Evolutionary conservation across 257 asterid genomes (phyloP).

Genomic region (Jasminum sambac): DNA sequence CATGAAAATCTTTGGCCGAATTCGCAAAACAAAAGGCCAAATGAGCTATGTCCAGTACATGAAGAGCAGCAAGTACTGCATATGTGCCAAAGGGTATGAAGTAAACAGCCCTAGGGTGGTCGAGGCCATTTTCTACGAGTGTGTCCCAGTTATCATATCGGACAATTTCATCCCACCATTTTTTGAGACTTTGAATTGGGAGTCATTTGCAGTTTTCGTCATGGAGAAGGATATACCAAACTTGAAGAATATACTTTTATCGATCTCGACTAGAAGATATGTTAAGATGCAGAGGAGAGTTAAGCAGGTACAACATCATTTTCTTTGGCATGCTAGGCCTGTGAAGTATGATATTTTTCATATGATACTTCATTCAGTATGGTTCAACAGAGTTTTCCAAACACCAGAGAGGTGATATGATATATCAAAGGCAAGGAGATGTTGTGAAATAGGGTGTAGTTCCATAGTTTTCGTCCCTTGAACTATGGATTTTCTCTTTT

Average conservation of each 20-base stretch:
- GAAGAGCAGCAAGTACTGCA: conserved; percentile 95
- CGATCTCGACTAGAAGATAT: conserved; percentile 60
- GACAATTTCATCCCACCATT: conserved; percentile 88
- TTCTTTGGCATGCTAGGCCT: conserved; percentile 86
- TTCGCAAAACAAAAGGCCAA: conserved; percentile 45
- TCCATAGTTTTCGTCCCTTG: conserved; percentile 9
- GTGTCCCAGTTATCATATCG: conserved; percentile 93
- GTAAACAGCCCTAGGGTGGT: conserved; percentile 96
- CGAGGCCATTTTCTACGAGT: conserved; percentile 89
- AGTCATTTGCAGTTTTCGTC: conserved; percentile 76
- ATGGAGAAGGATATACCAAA: conserved; percentile 76
- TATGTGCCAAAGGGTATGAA: conserved; percentile 81
- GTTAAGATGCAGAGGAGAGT: conserved; percentile 69
- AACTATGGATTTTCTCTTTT: background rate
- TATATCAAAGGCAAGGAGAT: background rate
- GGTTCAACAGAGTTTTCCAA: conserved; percentile 74
- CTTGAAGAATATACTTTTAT: conserved; percentile 61
- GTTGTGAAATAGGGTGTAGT: background rate
- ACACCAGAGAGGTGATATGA: conserved; percentile 27
- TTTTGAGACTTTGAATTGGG: conserved; percentile 83
- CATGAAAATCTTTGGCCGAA: conserved; percentile 63
- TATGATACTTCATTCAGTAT: conserved; percentile 83
- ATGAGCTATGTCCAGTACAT: conserved; percentile 67
- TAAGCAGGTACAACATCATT: conserved; percentile 76
- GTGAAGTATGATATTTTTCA: conserved; percentile 71